Evolutionary conservation across 169 alveolate species (phyloP).

Genomic region (Cyclospora cayetanensis): DNA sequence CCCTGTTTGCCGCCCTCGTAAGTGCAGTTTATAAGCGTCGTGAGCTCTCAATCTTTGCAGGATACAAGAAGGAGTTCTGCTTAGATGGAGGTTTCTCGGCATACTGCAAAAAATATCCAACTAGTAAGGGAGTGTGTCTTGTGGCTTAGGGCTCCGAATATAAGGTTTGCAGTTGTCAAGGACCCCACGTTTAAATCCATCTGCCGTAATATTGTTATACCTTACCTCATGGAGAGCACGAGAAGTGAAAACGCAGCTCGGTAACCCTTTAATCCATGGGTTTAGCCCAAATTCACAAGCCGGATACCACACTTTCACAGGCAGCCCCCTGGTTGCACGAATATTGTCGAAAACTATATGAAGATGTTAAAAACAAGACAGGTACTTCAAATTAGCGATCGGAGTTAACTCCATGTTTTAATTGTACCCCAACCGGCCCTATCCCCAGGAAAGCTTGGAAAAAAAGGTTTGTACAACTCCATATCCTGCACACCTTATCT

Average conservation of each 20-base stretch:
- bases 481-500: background rate
- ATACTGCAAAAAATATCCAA: constrained; percentile 70
- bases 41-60: background rate
- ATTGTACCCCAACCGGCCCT: too few relatives aligned
- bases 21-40: background rate
- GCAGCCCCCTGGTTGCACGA: background rate
- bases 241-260: background rate
- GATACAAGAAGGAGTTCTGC: constrained; percentile 57
- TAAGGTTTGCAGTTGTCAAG: constrained; percentile 52
- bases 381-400: too few relatives aligned
- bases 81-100: constrained; percentile 65
- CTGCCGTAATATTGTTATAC: constrained; percentile 70
- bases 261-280: constrained; percentile 16
- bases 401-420: too few relatives aligned
- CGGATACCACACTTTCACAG: constrained; percentile 1
- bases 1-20: too few relatives aligned
- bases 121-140: background rate
- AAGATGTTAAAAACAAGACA: background rate
- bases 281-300: constrained; percentile 29
- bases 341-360: background rate
- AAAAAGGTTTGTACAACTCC: background rate
- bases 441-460: too few relatives aligned
- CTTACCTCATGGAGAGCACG: constrained; percentile 63
- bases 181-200: constrained; percentile 65
- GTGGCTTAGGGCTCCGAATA: background rate